Evolutionary conservation across 164 flowering plant species (phyloP).

Genomic region (Umbellularia californica): DNA sequence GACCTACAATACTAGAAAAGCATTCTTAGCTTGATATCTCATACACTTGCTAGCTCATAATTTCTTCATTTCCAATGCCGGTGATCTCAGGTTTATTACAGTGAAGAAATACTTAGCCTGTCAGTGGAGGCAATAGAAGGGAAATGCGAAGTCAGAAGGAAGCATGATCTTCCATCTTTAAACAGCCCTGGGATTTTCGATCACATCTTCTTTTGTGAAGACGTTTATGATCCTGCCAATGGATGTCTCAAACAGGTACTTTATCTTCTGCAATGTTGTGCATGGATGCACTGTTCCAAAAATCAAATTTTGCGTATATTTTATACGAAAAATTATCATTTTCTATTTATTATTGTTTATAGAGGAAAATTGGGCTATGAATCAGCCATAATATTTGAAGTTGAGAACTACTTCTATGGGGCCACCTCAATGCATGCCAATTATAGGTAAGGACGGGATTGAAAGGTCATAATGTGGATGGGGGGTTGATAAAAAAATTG

Average conservation of each 20-base stretch:
- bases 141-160: slow-evolving; percentile 74
- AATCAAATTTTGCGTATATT: no score
- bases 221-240: slow-evolving; percentile 63
- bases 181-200: slow-evolving; percentile 46
- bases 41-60: background rate
- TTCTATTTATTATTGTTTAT: no score
- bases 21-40: background rate
- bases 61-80: background rate
- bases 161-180: slow-evolving; percentile 49
- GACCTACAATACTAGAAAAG: background rate
- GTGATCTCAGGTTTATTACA: slow-evolving; percentile 65
- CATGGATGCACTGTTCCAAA: no score
- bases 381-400: no score
- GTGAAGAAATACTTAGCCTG: slow-evolving; percentile 50
- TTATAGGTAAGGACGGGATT: no score
- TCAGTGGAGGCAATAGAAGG: slow-evolving; percentile 58
- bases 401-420: no score
- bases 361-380: no score
- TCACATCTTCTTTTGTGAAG: slow-evolving; percentile 84
- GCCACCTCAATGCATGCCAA: no score
- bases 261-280: no score
- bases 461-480: no score
- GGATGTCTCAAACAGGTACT: slow-evolving; percentile 82
- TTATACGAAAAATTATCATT: no score
- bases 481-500: no score